Base-by-base conservation (phyloP, 352 stramenopile genomes). In the Globisporangium nagaii region DNA sequence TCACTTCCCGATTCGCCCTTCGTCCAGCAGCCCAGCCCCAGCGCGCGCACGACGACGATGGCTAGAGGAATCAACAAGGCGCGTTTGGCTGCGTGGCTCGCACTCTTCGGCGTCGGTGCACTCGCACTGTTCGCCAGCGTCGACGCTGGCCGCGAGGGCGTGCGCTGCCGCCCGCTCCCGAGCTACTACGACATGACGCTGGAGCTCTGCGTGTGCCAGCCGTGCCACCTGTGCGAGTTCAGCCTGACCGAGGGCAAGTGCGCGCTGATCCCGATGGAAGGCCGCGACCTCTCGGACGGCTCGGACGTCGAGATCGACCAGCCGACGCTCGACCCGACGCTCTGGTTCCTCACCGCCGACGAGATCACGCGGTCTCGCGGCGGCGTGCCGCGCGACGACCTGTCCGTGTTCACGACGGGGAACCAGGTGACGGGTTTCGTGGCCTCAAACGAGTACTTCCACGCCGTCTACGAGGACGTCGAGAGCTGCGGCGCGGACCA, bases 281-380 rank as follows among this genome's bases (percentile, higher is more conserved):
- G 20, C 24, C 36, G 62, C 34, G 56, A 64, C 49, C 31, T 58
- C 34, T 59, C 56, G 15, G 53, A 79, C 51, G 66, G 58, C 43
- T 65, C 62, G 6, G 48, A 66, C 17, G 34, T 69, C 31, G 20
- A 52, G 36, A 37, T 53, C 5, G 46, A 61, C 17, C 77, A 87
- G 45, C 76, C 76, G 17, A 31, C 68, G 15, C 60, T 86, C n/a
- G 63, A 76, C n/a, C 60, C 74, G 10, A 53, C 56, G 4, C 62
- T 68, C 7, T 90, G 80, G 80, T 88, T 90, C 55, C 58, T 90
- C 0, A 84, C 69, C 0, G 62, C 73, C 5, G 64, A 70, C 8
- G 80, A 90, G 58, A 79, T 90, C 60, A 62, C 61, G 17, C 63
- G 30, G 0, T 69, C 75, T 6, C 73, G 80, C 22, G 63, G 67